Conservation (phyloP, 106 monocot genomes). For the Allium sativum region DNA sequence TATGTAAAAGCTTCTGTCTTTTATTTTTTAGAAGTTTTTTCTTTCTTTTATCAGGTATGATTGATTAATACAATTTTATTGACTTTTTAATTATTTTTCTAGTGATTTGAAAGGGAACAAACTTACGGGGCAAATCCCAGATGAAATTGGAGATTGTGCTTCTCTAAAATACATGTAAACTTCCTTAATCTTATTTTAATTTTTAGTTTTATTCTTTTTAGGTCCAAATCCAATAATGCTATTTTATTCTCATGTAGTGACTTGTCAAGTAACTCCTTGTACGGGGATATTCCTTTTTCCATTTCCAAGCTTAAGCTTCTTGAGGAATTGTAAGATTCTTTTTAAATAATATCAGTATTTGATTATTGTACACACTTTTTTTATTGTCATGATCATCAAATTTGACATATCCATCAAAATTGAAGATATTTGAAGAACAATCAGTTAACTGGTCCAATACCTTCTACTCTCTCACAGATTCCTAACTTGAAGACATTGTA, state of each 20-base stretch:
- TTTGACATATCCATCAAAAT: not conserved
- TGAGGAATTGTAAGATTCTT: constrained; percentile 60
- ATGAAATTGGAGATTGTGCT: constrained; percentile 86
- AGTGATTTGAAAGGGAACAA: constrained; percentile 90
- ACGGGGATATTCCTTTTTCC: constrained; percentile 87
- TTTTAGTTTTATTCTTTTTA: not conserved
- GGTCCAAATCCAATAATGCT: not conserved
- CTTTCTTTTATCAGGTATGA: not conserved
- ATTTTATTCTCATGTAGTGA: constrained; percentile 34
- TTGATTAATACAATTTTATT: not conserved
- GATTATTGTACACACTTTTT: no score
- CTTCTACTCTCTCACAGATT: constrained; percentile 89
- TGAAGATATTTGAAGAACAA: constrained; percentile 78
- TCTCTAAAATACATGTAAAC: constrained; percentile 81
- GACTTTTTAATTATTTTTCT: constrained; percentile 10
- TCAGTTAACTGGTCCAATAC: constrained; percentile 78
- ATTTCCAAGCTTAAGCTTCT: constrained; percentile 90
- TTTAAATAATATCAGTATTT: no score
- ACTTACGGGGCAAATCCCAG: constrained; percentile 84
- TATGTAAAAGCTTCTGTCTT: constrained; percentile 27
- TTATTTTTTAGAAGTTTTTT: constrained; percentile 6
- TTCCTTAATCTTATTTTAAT: not conserved
- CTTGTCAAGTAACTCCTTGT: constrained; percentile 61
- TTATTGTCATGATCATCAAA: not conserved
- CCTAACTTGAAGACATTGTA: constrained; percentile 87